phyloP scores from a whole-genome alignment of 371 early-diverging fungal genomes.

The Basidiobolus meristosporus region DNA sequence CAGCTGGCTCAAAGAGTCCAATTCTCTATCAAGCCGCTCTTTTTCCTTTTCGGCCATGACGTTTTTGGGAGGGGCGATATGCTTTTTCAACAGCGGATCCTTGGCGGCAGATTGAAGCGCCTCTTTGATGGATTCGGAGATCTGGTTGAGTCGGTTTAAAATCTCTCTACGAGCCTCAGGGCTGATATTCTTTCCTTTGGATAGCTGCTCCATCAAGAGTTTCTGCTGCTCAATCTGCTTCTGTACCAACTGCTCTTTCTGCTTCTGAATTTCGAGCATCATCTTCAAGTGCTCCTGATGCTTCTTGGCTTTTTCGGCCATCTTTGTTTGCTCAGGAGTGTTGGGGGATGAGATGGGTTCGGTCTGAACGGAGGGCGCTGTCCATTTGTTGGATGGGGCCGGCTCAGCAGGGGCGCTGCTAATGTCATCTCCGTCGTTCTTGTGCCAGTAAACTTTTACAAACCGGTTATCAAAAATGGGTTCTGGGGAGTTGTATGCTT shows the following conservation, averaged over 20 bases:
- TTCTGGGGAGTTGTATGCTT: constrained; percentile 56
- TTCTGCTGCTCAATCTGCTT: constrained; percentile 40
- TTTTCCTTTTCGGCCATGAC: constrained; percentile 6
- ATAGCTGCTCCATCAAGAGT: constrained; percentile 24
- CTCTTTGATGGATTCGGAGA: constrained; percentile 13
- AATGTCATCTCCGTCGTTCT: constrained; percentile 15
- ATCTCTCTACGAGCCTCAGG: constrained; percentile 26
- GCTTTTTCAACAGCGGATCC: not conserved
- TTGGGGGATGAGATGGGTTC: too few species aligned
- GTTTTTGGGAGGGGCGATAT: constrained; percentile 4
- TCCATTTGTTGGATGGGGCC: constrained; percentile 10
- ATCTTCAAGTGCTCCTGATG: constrained; percentile 26
- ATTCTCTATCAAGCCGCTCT: not conserved
- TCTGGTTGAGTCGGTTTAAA: constrained; percentile 16
- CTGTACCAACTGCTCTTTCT: constrained; percentile 29
- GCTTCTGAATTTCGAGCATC: constrained; percentile 29
- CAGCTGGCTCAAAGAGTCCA: not conserved
- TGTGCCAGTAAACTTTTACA: constrained; percentile 62
- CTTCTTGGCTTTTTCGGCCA: constrained; percentile 16
- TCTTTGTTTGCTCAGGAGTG: constrained; percentile 7
- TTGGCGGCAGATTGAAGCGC: constrained; percentile 7
- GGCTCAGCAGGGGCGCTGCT: constrained; percentile 7
- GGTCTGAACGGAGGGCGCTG: too few species aligned
- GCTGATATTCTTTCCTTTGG: constrained; percentile 20
- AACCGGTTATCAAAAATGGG: constrained; percentile 78